Base-by-base conservation (phyloP, 345 rosid genomes). In the Gossypium sturtianum region DNA sequence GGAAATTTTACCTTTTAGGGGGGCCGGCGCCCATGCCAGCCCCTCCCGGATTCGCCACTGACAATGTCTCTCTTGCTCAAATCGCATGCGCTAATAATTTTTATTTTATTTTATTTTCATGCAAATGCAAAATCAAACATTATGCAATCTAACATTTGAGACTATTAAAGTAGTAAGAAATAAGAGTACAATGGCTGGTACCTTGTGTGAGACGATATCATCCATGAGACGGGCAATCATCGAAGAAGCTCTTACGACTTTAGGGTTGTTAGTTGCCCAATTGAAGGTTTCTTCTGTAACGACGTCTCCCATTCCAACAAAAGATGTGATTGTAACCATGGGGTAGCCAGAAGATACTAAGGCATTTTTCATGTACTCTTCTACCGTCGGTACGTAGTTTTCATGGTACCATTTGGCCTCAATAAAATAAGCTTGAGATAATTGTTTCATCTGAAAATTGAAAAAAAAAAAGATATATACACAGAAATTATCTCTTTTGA, bases 361-460 rank as follows among this genome's bases (percentile, higher is more conserved):
- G 29, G 76, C 77, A 17, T 60, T 65, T 1, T 10, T 1, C 80
- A 85, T 34, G 68, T 82, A 85, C 64, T 81, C 84, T 3, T 83
- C 80, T 43, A 83, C 12, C 2, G 66, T 73, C 1, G 84, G 86
- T 13, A 65, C 20, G 63, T 78, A 23, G 0, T 54, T 9, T 12
- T 69, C 15, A 20, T 80, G 47, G 12, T 54, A 48, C 84, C 85
- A 82, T 65, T 78, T 76, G 2, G 85, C 77, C 75, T 85, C 85
- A 1, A 6, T 17, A 7, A 66, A 70, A 66, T 80, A 82, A 2
- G 73, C 27, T 25, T 59, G 72, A 3, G 45, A 73, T 8, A 38
- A 69, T 12, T 15, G 51, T 60, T 79, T 82, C 82, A 84, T 77
- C 85, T 84, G 63, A 48, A 15, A 2, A 44, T 5, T 2, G 23